A percentile compares a stretch with the other conserved stretches of the same genome.
These are phyloP conservation scores for Hapsidospora chrysogenum DNA, from an alignment of 495 filamentous ascomycete species.

Conservation along the genomic window DNA sequence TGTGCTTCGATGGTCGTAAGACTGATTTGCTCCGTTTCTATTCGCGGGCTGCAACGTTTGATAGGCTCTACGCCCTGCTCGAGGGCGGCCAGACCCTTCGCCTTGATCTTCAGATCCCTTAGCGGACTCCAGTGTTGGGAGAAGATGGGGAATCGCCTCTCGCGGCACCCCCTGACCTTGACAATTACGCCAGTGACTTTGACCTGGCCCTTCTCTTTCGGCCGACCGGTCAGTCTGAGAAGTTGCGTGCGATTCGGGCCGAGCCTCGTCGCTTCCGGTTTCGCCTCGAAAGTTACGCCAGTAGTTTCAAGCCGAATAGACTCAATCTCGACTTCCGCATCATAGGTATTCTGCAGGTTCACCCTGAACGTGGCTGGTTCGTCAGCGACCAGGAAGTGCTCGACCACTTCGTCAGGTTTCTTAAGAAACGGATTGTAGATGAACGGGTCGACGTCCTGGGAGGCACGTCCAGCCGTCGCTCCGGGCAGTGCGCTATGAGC, in stretches of 20 bases:
- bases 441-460: slow-evolving; percentile 61
- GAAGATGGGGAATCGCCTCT: slow-evolving; percentile 74
- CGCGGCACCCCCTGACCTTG: slow-evolving; percentile 63
- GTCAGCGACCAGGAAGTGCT: slow-evolving; percentile 55
- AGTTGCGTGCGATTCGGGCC: slow-evolving; percentile 69
- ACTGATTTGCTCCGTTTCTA: slow-evolving; percentile 31
- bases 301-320: slow-evolving; percentile 56
- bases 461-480: slow-evolving; percentile 31
- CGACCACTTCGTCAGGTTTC: slow-evolving; percentile 35
- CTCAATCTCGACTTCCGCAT: slow-evolving; percentile 82
- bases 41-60: slow-evolving; percentile 13
- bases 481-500: slow-evolving; percentile 53
- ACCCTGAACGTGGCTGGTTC: slow-evolving; percentile 64
- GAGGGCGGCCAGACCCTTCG: slow-evolving; percentile 47
- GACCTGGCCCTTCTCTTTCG: slow-evolving; percentile 45
- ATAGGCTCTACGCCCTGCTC: slow-evolving; percentile 18
- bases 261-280: slow-evolving; percentile 46
- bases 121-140: slow-evolving; percentile 56
- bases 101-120: slow-evolving; percentile 55
- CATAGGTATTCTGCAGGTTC: slow-evolving; percentile 83
- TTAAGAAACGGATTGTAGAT: slow-evolving; percentile 84
- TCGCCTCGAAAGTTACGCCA: slow-evolving; percentile 51
- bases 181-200: slow-evolving; percentile 65
- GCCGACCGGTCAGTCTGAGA: slow-evolving; percentile 51
- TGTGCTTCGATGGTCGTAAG: slow-evolving; percentile 63